Conservation (phyloP, 164 flowering plant genomes). For the Piper longum region DNA sequence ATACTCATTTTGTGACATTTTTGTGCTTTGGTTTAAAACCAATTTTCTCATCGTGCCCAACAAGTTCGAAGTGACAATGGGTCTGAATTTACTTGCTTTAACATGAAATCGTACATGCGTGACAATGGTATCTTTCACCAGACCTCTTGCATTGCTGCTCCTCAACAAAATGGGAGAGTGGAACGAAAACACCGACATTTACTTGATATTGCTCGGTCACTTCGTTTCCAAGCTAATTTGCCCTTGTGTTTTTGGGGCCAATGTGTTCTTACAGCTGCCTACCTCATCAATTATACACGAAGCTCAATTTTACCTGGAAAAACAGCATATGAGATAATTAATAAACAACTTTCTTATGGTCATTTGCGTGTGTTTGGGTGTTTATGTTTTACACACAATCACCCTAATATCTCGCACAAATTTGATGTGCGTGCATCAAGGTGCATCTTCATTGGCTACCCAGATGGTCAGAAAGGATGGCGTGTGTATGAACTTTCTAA, state of each 20-base stretch:
- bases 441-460: not conserved
- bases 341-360: no score
- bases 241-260: not conserved
- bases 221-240: not conserved
- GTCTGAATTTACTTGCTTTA: not conserved
- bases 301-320: no score
- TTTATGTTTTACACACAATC: not conserved
- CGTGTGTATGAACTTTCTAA: not conserved
- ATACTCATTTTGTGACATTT: no score
- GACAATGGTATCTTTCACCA: not conserved
- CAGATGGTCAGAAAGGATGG: not conserved
- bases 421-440: not conserved
- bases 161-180: constrained; percentile 1
- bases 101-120: not conserved
- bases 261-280: not conserved
- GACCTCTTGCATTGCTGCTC: not conserved
- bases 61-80: not conserved
- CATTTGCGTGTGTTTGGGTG: not conserved
- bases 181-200: not conserved
- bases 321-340: no score
- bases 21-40: no score
- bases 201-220: not conserved
- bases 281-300: not conserved
- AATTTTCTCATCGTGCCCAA: no score
- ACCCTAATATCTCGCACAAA: not conserved